phyloP scores from a whole-genome alignment of 2,329 filamentous ascomycete species.

The Sporothrix inflata region DNA sequence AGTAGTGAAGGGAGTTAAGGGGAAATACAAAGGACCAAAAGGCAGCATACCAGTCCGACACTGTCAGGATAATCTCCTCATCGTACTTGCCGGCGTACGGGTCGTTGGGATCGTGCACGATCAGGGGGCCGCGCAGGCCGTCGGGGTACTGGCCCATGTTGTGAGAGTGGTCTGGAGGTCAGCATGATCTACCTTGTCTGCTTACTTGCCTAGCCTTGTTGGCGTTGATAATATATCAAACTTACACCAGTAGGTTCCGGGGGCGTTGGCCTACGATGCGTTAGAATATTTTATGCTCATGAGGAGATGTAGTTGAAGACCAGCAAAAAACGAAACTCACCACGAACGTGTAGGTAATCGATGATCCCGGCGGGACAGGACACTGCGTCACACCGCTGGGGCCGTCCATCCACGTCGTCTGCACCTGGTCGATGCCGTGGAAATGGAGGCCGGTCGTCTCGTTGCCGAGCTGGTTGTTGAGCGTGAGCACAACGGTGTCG shows the following conservation, averaged over 20 bases:
- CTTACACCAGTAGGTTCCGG: conserved; percentile 55
- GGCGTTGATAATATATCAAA: not conserved
- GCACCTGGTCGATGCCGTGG: conserved; percentile 61
- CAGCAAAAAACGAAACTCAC: conserved; percentile 40
- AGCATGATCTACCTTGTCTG: not conserved
- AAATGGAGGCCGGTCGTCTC: conserved; percentile 58
- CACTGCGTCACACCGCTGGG: conserved; percentile 59
- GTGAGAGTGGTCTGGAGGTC: conserved; percentile 60
- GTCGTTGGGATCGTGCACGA: conserved; percentile 61
- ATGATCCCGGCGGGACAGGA: conserved; percentile 54
- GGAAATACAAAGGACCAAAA: no score
- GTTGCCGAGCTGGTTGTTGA: conserved; percentile 57
- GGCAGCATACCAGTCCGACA: conserved; percentile 47
- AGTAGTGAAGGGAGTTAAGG: not conserved
- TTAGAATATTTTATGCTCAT: not conserved
- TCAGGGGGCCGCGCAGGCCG: conserved; percentile 64
- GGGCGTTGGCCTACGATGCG: conserved; percentile 42
- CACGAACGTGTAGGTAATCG: conserved; percentile 57
- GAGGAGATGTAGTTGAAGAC: not conserved
- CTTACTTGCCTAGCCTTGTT: not conserved
- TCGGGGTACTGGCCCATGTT: conserved; percentile 67
- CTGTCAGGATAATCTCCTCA: conserved; percentile 60
- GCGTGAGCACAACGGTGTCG: conserved; percentile 54
- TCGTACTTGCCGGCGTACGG: conserved; percentile 59
- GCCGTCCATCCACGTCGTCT: conserved; percentile 62